These are phyloP conservation scores for Metarhizium robertsii DNA, from an alignment of 2,329 filamentous ascomycete genomes.

Conservation along the genomic window DNA sequence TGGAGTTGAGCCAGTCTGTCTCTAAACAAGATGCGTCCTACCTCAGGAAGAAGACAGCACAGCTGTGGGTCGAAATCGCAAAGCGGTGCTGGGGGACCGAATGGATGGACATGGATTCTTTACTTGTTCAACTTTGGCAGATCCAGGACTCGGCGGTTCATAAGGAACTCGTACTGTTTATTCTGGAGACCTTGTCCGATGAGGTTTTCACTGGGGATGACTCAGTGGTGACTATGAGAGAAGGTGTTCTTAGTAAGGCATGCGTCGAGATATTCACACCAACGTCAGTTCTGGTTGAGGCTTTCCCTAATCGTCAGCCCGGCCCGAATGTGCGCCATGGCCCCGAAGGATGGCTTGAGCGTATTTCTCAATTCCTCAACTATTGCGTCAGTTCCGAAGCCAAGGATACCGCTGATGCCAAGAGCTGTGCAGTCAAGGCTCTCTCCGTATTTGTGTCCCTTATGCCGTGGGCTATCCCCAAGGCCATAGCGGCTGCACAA, in stretches of 20 bases:
- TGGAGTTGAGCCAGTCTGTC: slow-evolving; percentile 67
- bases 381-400: slow-evolving; percentile 61
- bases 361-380: slow-evolving; percentile 64
- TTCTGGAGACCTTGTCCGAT: slow-evolving; percentile 87
- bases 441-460: slow-evolving; percentile 69
- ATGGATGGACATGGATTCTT: slow-evolving; percentile 90
- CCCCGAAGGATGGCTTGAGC: slow-evolving; percentile 77
- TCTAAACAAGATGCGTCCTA: slow-evolving; percentile 67
- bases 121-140: slow-evolving; percentile 78
- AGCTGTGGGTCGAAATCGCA: slow-evolving; percentile 89
- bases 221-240: slow-evolving; percentile 70
- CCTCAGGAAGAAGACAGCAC: slow-evolving; percentile 84
- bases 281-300: slow-evolving; percentile 60
- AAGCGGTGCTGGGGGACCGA: slow-evolving; percentile 88
- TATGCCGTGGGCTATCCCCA: slow-evolving; percentile 81
- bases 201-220: slow-evolving; percentile 92
- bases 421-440: slow-evolving; percentile 63
- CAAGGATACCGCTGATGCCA: slow-evolving; percentile 56
- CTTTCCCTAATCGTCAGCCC: slow-evolving; percentile 63
- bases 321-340: slow-evolving; percentile 64
- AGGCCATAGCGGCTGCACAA: slow-evolving; percentile 63
- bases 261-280: slow-evolving; percentile 94
- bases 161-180: slow-evolving; percentile 79
- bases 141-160: slow-evolving; percentile 49
- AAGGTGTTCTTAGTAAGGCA: slow-evolving; percentile 75